Base-by-base conservation (phyloP, 2,329 filamentous ascomycete genomes). In the Fusarium sororula region DNA sequence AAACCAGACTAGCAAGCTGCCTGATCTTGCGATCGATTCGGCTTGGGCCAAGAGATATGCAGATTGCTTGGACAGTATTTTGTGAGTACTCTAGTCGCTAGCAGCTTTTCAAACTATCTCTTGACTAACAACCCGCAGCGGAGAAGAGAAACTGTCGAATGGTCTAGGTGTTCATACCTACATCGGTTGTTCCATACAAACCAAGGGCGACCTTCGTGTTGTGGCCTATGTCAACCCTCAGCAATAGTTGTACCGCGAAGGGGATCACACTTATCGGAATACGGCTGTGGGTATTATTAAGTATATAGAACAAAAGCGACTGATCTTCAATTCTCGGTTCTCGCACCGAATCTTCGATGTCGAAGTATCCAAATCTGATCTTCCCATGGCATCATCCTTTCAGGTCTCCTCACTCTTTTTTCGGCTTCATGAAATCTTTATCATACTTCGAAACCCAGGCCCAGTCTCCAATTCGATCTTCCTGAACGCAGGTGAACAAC, bases 171-270 rank as follows among this genome's bases (percentile, higher is more conserved):
- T 69, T 35, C 64, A 69, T 11, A 68, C 66, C 0, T 69, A 69
- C 9, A 17, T 69, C 17, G 56, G 48, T 4, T 68, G 64, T 9
- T 69, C 50, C 1, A 53, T 63, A 26, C n/a, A 68, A 3, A 26
- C 18, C 7, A 5, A 28, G 3, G 58, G 65, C 6, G 26, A 64
- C 15, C 12, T 70, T 3, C 59, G 45, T 7, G 15, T 69, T 5
- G 45, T 70, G 5, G 45, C 67, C 13, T 69, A 64, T 12, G 41
- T 69, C 1, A 69, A 70, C n/a, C 65, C 67, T 13, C 7, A 38
- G 5, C 59, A 20, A 12, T 55, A 11, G 24, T 14, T 14, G 17
- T 18, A 3, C 7, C 1, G 3, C 10, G 6, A 30, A 17, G 3
- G 14, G 7, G 3, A 9, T 3, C 9, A 1, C 3, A 3, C 17